Conservation (phyloP, 192 early-diverging fungal genomes). For the Podochytrium sp. region DNA sequence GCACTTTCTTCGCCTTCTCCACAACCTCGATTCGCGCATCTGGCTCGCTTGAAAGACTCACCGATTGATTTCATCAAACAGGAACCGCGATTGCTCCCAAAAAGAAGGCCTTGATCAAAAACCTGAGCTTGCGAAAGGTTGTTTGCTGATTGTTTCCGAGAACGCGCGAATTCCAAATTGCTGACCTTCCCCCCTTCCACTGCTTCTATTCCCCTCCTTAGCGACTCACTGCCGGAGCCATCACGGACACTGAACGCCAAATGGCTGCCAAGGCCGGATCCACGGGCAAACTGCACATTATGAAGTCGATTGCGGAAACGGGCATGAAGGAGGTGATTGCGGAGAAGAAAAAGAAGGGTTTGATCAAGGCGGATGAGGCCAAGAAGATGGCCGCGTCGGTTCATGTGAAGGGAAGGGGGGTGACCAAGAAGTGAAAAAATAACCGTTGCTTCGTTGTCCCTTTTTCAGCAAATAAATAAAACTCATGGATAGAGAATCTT, state of each 20-base stretch:
- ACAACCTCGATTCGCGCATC: no score
- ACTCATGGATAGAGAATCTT: no score
- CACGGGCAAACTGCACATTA: slow-evolving; percentile 79
- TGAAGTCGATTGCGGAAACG: slow-evolving; percentile 69
- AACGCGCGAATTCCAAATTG: neutral
- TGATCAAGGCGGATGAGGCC: slow-evolving; percentile 19
- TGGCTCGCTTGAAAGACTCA: neutral
- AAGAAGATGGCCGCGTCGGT: slow-evolving; percentile 25
- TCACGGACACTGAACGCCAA: slow-evolving; percentile 49
- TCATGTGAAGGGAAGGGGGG: neutral
- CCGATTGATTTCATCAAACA: neutral
- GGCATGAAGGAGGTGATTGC: slow-evolving; percentile 51
- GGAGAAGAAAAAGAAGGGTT: slow-evolving; percentile 49
- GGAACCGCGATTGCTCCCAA: slow-evolving; percentile 29
- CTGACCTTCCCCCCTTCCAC: neutral
- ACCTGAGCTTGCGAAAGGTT: slow-evolving; percentile 20
- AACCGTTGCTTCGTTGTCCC: no score
- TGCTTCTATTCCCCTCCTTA: slow-evolving; percentile 3
- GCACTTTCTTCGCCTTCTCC: neutral
- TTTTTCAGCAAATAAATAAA: no score
- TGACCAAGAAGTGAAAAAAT: neutral
- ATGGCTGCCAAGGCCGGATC: slow-evolving; percentile 77
- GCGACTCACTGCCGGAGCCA: slow-evolving; percentile 47
- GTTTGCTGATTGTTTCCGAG: neutral
- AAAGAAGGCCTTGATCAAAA: slow-evolving; percentile 25